Base-by-base conservation (phyloP, 495 filamentous ascomycete species). In the Penicillium mononematosum region DNA sequence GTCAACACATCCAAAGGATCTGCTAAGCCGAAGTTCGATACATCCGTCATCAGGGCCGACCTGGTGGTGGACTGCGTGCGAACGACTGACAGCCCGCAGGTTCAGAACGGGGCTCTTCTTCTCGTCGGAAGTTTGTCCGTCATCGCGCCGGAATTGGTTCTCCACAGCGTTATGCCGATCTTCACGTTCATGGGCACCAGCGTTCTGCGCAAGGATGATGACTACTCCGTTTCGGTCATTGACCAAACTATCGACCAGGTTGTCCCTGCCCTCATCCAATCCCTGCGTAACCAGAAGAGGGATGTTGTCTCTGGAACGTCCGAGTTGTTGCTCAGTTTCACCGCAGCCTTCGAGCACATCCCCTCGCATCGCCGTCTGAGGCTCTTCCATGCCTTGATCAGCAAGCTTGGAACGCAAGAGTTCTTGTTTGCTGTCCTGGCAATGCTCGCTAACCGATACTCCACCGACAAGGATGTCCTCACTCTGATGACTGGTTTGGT, bases 81-180 rank as follows among this genome's bases (percentile, higher is more conserved):
- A 55, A 89, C 88, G 25, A 93, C 91, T 0, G 79, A 88, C 5
- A 96, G 85, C 70, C 91, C 91, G 0, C 89, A 94, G 46, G 90
- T 97, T 11, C 95, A 96, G 69, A 97, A 96, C 61, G 81, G 85
- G 8, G 92, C 93, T 11, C 79, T 99, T 9, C 83, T 97, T n/a
- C 80, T 99, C 16, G 85, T 98, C 16, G 88, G 91, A 2, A 85
- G 81, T 22, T 72, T 98, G 45, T 92, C 94, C 31, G 84, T 84
- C 39, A 88, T 90, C 62, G 88, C 88, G 0, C 94, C 94, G 1
- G 90, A 96, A 64, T 72, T 91, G 22, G 89, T 98, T 10, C 80
- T 98, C 50, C 92, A 98, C 67, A 96, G 90, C 58, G 89, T 98
- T 50, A 98, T 98, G 94, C 95, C 95, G 6, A 92, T 98, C 36